Percentiles rank a stretch among this genome's conserved stretches.
These are phyloP conservation scores for Chaetomidium leptoderma DNA, from an alignment of 495 filamentous ascomycete species.

Conservation along the genomic window DNA sequence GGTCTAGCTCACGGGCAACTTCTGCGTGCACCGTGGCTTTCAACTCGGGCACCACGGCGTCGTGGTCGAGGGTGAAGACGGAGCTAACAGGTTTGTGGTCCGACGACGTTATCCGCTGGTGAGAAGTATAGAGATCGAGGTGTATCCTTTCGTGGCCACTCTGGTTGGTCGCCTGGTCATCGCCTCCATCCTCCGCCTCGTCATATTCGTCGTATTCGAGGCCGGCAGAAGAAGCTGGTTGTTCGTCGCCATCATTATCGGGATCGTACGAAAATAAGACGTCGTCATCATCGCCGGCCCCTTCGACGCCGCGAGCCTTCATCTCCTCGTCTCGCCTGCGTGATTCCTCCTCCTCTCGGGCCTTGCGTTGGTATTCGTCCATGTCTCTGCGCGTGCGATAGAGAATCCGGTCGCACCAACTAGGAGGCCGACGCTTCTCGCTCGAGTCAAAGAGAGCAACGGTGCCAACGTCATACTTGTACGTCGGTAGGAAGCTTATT, in stretches of 20 bases:
- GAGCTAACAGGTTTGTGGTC: conserved; percentile 92
- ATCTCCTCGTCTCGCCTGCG: conserved; percentile 77
- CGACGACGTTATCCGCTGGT: conserved; percentile 83
- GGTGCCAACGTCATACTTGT: conserved; percentile 95
- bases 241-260: conserved; percentile 59
- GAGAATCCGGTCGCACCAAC: conserved; percentile 97
- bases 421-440: conserved; percentile 86
- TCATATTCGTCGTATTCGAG: conserved; percentile 63
- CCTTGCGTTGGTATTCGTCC: conserved; percentile 62
- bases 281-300: conserved; percentile 71
- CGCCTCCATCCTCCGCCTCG: conserved; percentile 41
- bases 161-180: conserved; percentile 49
- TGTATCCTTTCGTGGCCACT: conserved; percentile 59
- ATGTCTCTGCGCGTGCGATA: conserved; percentile 71
- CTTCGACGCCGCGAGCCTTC: conserved; percentile 70
- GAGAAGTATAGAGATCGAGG: conserved; percentile 74
- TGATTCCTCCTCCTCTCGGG: conserved; percentile 60
- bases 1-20: conserved; percentile 82
- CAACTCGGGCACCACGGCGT: conserved; percentile 75
- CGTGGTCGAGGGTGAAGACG: conserved; percentile 74
- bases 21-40: conserved; percentile 81
- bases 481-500: conserved; percentile 87
- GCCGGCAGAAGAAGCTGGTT: conserved; percentile 31
- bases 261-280: conserved; percentile 90
- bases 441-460: conserved; percentile 90